These are phyloP conservation scores for Diplodia seriata DNA, from an alignment of 2,329 filamentous ascomycete species.

Conservation along the genomic window DNA sequence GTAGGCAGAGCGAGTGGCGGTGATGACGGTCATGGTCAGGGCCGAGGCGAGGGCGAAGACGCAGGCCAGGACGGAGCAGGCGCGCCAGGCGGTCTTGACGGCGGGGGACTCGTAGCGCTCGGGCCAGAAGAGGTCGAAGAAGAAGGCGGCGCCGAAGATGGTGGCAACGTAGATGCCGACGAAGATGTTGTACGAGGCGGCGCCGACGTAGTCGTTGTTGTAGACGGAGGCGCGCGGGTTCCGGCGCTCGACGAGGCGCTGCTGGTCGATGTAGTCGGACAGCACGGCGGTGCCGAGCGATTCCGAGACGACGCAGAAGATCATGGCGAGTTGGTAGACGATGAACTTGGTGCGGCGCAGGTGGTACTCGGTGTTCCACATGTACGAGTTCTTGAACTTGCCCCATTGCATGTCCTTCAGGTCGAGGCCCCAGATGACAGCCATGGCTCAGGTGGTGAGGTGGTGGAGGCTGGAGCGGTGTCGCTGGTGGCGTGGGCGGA, in stretches of 20 bases:
- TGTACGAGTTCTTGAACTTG: constrained; percentile 64
- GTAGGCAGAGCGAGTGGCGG: constrained; percentile 55
- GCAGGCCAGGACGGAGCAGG: constrained; percentile 58
- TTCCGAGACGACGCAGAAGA: constrained; percentile 63
- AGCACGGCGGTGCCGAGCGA: constrained; percentile 63
- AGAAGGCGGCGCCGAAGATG: constrained; percentile 66
- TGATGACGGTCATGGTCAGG: constrained; percentile 60
- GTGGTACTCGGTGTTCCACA: constrained; percentile 64
- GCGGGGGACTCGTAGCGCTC: constrained; percentile 58
- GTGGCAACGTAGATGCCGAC: constrained; percentile 64
- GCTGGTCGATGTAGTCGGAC: constrained; percentile 64
- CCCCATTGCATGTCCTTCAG: constrained; percentile 64
- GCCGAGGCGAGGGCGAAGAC: constrained; percentile 57
- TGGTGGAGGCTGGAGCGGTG: background rate
- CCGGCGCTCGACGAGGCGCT: constrained; percentile 54
- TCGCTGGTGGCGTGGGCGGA: background rate
- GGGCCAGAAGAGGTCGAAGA: constrained; percentile 69
- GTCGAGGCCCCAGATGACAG: constrained; percentile 65
- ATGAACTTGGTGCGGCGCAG: constrained; percentile 65
- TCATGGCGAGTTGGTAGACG: constrained; percentile 66
- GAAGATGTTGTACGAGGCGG: constrained; percentile 65
- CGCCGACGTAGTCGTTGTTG: constrained; percentile 64
- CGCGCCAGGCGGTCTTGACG: constrained; percentile 63
- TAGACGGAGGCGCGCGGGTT: constrained; percentile 53
- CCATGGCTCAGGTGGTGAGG: constrained; percentile 40